Evolutionary conservation across 2,329 filamentous ascomycete genomes (phyloP).

Genomic region (Trichoderma harzianum): DNA sequence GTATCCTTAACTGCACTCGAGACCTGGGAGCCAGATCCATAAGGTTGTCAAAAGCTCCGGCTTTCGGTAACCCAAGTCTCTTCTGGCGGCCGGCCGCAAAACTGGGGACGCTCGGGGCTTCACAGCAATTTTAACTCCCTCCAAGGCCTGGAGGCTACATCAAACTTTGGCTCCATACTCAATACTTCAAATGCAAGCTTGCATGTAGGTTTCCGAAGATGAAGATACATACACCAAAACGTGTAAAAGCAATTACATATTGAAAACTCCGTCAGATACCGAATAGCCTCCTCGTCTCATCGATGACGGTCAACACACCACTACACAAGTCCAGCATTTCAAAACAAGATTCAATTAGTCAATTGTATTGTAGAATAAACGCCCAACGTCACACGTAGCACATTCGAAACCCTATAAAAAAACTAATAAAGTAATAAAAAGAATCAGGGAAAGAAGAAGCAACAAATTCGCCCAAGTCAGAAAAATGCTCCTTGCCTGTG

Average conservation of each 20-base stretch:
- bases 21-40: no score
- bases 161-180: background rate
- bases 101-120: no score
- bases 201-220: no score
- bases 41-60: no score
- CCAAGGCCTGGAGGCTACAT: background rate
- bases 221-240: background rate
- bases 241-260: background rate
- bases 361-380: background rate
- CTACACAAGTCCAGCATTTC: background rate
- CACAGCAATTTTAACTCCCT: background rate
- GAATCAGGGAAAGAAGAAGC: background rate
- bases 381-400: background rate
- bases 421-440: background rate
- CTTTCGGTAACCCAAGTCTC: no score
- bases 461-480: background rate
- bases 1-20: background rate
- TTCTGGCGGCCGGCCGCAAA: no score
- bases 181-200: background rate
- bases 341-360: background rate
- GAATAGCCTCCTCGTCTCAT: background rate
- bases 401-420: background rate
- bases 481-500: slow-evolving; percentile 4
- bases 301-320: background rate
- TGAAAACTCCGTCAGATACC: background rate